A percentile compares a stretch with the other conserved stretches of the same genome.
Evolutionary conservation across 2,329 filamentous ascomycete genomes (phyloP).

Genomic region (Fusarium brachygibbosum): DNA sequence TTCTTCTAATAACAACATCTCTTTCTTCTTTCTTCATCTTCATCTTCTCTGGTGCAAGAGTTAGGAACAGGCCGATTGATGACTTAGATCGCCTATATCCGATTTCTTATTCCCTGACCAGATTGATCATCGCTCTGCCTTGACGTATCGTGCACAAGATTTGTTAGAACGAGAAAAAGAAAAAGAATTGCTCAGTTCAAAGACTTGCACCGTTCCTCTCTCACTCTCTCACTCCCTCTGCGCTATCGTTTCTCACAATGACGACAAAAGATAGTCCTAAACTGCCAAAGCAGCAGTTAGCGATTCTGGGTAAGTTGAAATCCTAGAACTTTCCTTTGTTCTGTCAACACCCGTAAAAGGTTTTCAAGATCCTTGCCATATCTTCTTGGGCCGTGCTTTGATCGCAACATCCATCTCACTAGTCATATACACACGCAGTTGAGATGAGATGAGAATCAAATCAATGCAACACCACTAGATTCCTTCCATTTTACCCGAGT

Average conservation of each 20-base stretch:
- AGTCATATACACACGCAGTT: not conserved
- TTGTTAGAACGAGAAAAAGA: conserved; percentile 11
- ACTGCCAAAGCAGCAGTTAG: conserved; percentile 81
- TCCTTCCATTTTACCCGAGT: not conserved
- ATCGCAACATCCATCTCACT: not conserved
- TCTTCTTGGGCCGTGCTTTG: conserved; percentile 11
- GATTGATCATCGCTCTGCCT: not conserved
- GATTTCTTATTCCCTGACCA: not conserved
- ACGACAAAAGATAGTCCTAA: conserved; percentile 61
- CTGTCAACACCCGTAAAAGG: conserved; percentile 1
- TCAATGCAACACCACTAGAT: not conserved
- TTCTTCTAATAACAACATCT: not conserved
- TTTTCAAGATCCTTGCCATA: not conserved
- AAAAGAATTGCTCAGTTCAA: conserved; percentile 13
- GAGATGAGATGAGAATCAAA: not conserved
- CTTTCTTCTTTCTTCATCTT: conserved; percentile 6
- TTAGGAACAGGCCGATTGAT: conserved; percentile 5
- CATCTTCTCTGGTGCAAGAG: conserved; percentile 14
- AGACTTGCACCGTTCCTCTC: conserved; percentile 11
- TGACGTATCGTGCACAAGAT: not conserved
- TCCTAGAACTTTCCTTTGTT: not conserved
- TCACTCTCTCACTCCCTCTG: not conserved
- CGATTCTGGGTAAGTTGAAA: conserved; percentile 76
- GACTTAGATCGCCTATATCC: conserved; percentile 6
- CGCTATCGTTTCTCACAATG: conserved; percentile 40